phyloP scores from a whole-genome alignment of 306 rosid genomes.

The Rosa persica region DNA sequence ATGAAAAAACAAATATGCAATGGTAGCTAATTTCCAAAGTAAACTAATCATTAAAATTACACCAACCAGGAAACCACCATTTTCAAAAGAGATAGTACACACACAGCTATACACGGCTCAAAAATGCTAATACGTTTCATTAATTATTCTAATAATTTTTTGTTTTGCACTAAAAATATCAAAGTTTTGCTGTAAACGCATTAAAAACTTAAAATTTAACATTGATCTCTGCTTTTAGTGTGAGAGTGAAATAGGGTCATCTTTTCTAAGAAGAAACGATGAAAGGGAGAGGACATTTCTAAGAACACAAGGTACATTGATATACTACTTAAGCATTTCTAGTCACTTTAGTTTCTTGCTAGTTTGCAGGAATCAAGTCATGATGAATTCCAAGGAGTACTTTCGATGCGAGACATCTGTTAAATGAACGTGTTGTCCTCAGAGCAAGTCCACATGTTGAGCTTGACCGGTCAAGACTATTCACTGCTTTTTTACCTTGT shows the following conservation, averaged over 20 bases:
- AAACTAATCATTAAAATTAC: background rate
- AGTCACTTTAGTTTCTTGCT: background rate
- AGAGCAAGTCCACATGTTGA: too few relatives aligned
- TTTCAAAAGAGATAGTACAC: background rate
- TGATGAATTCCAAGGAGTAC: background rate
- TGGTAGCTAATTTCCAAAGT: background rate
- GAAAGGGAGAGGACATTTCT: background rate
- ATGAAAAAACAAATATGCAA: background rate
- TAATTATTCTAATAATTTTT: background rate
- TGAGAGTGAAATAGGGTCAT: background rate
- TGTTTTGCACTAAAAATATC: background rate
- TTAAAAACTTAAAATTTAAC: too few relatives aligned
- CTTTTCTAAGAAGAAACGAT: background rate
- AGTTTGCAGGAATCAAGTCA: background rate
- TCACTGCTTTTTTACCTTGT: too few relatives aligned
- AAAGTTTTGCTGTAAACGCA: background rate
- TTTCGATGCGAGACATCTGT: background rate
- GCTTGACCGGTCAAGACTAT: too few relatives aligned
- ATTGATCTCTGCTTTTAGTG: background rate
- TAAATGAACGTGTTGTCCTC: background rate
- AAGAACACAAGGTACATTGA: too few relatives aligned
- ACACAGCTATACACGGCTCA: background rate
- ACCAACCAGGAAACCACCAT: background rate
- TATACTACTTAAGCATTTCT: background rate
- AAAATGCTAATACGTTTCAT: background rate